Evolutionary conservation across 2,329 filamentous ascomycete genomes (phyloP).

Genomic region (Fusarium austroafricanum): DNA sequence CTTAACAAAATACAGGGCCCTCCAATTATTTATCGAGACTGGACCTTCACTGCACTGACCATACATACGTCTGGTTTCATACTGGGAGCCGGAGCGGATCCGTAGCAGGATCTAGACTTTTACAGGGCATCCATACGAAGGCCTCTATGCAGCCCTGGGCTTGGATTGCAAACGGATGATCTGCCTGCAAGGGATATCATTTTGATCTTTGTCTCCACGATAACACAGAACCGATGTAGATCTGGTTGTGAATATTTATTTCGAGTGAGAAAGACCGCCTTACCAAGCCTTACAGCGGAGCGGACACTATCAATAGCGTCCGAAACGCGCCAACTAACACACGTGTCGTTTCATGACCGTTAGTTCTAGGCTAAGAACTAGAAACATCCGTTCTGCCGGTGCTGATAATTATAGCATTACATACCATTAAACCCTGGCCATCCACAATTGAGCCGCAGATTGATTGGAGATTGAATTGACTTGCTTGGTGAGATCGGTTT

Average conservation of each 20-base stretch:
- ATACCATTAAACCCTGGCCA: neutral
- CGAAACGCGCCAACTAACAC: neutral
- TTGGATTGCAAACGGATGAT: neutral
- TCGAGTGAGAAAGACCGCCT: too few relatives aligned
- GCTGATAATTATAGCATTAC: neutral
- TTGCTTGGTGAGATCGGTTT: neutral
- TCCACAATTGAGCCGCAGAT: neutral
- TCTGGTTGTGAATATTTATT: neutral
- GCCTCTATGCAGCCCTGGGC: neutral
- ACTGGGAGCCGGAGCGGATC: conserved; percentile 9
- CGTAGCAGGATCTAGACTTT: neutral
- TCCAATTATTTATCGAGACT: neutral
- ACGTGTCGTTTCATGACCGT: conserved; percentile 3
- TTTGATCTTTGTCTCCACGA: neutral
- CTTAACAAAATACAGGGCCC: neutral
- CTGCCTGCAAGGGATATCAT: neutral
- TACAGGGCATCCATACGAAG: neutral
- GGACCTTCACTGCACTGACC: too few relatives aligned
- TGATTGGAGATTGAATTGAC: neutral
- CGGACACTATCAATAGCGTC: conserved; percentile 1
- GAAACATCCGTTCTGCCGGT: neutral
- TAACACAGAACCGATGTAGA: neutral
- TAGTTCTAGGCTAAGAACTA: neutral
- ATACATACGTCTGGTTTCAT: neutral
- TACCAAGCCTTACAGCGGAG: neutral